Conservation (phyloP, 768 basidiomycete genomes). For the Lactifluus subvellereus region DNA sequence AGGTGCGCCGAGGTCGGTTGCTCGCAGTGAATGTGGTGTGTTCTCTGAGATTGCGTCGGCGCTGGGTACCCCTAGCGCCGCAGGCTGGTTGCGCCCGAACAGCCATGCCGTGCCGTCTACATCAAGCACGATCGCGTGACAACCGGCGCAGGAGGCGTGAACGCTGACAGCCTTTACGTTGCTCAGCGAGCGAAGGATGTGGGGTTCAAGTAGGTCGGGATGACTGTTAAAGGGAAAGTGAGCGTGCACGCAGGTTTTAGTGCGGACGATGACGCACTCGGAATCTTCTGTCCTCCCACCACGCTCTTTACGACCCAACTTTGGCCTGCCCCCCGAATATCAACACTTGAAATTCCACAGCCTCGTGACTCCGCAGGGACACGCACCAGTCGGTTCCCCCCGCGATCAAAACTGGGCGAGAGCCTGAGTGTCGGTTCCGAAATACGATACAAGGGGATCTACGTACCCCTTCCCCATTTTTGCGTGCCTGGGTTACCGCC, state of each 20-base stretch:
- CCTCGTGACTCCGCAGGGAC: constrained; percentile 20
- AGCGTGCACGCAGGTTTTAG: neutral
- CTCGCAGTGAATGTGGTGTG: constrained; percentile 55
- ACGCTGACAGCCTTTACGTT: constrained; percentile 71
- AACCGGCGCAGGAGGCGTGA: constrained; percentile 69
- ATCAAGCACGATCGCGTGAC: constrained; percentile 73
- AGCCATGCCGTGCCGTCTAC: constrained; percentile 78
- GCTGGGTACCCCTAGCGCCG: constrained; percentile 56
- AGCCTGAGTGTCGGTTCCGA: constrained; percentile 19
- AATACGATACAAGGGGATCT: constrained; percentile 11
- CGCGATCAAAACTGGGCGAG: constrained; percentile 62
- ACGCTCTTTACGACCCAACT: constrained; percentile 23
- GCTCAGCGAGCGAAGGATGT: constrained; percentile 82
- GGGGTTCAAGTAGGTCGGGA: constrained; percentile 81
- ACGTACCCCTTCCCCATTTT: constrained; percentile 23
- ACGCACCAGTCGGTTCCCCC: constrained; percentile 86
- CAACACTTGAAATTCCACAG: constrained; percentile 18
- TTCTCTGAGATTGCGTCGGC: constrained; percentile 59
- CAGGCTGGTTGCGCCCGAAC: constrained; percentile 77
- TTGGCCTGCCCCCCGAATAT: constrained; percentile 9
- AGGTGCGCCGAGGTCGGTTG: constrained; percentile 57
- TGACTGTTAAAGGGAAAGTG: constrained; percentile 34
- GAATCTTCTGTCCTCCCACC: constrained; percentile 23
- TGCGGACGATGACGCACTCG: constrained; percentile 11
- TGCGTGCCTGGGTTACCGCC: constrained; percentile 19